Evolutionary conservation across 139 green algal genomes (phyloP).

Genomic region (Monoraphidium neglectum): DNA sequence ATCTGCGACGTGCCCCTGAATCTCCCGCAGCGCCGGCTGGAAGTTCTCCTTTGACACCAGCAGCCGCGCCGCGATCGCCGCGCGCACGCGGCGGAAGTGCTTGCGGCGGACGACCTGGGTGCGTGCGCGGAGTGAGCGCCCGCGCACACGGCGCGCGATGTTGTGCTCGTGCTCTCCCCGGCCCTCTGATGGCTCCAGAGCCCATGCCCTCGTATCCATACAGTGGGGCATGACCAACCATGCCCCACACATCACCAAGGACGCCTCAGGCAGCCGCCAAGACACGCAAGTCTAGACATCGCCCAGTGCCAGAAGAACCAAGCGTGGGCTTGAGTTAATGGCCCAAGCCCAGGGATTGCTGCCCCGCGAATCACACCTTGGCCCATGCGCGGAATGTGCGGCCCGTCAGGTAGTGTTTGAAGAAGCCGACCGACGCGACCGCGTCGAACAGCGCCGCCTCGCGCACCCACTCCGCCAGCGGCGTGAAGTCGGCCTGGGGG

Average conservation of each 20-base stretch:
- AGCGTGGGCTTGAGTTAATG: too few species aligned
- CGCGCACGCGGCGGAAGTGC: constrained; percentile 59
- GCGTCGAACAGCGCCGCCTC: constrained; percentile 75
- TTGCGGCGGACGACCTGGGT: constrained; percentile 65
- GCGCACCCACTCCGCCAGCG: constrained; percentile 70
- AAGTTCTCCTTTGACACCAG: constrained; percentile 81
- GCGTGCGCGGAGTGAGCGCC: too few species aligned
- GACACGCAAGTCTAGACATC: too few species aligned
- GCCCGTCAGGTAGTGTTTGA: constrained; percentile 70
- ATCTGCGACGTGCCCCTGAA: constrained; percentile 47
- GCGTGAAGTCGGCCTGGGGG: constrained; percentile 65
- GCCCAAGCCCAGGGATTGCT: too few species aligned
- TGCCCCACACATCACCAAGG: too few species aligned
- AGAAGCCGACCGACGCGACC: constrained; percentile 71
- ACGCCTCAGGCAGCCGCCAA: too few species aligned
- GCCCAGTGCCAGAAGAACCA: too few species aligned
- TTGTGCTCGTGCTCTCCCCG: too few species aligned
- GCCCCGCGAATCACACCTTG: constrained; percentile 39
- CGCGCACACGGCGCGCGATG: too few species aligned
- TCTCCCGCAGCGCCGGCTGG: constrained; percentile 52
- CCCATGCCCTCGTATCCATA: too few species aligned
- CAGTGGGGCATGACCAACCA: too few species aligned
- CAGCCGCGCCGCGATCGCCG: constrained; percentile 54
- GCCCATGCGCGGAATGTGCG: constrained; percentile 68
- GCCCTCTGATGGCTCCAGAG: too few species aligned